Conservation (phyloP, 83 land plant species). For the Picea mariana region DNA sequence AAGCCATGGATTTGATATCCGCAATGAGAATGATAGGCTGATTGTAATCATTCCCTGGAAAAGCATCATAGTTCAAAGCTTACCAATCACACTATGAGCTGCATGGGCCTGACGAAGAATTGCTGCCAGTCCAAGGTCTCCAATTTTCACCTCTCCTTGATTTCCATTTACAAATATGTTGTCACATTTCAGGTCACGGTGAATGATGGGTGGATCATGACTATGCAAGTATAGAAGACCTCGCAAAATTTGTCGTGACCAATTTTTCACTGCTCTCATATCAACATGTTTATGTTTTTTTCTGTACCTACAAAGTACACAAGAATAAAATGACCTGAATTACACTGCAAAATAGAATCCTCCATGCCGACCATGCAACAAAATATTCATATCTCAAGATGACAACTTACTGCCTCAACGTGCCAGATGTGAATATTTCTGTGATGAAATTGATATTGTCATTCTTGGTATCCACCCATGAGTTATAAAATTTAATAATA, state of each 20-base stretch:
- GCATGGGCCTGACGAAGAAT: constrained; percentile 78
- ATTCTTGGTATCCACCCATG: constrained; percentile 75
- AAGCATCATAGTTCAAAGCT: constrained; percentile 8
- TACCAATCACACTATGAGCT: constrained; percentile 96
- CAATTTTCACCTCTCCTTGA: constrained; percentile 95
- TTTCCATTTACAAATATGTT: constrained; percentile 94
- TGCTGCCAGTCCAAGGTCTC: constrained; percentile 90
- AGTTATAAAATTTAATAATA: constrained; percentile 78
- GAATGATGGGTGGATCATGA: constrained; percentile 93
- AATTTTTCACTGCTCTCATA: constrained; percentile 85
- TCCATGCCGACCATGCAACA: neutral
- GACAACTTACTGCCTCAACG: constrained; percentile 74
- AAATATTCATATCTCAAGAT: neutral
- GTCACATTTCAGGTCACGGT: constrained; percentile 93
- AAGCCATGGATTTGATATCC: neutral
- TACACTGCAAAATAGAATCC: neutral
- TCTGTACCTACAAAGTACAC: constrained; percentile 57
- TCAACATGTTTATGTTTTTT: constrained; percentile 92
- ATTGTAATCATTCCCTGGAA: constrained; percentile 4
- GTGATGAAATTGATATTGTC: constrained; percentile 83
- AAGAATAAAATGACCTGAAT: constrained; percentile 8
- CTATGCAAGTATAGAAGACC: constrained; percentile 90
- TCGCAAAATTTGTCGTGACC: constrained; percentile 89
- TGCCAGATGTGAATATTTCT: constrained; percentile 92
- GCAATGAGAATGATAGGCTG: neutral